A percentile compares a stretch with the other conserved stretches of the same genome.
phyloP scores from a whole-genome alignment of 176 grass and related monocot species.

The Cenchrus fungigraminus region DNA sequence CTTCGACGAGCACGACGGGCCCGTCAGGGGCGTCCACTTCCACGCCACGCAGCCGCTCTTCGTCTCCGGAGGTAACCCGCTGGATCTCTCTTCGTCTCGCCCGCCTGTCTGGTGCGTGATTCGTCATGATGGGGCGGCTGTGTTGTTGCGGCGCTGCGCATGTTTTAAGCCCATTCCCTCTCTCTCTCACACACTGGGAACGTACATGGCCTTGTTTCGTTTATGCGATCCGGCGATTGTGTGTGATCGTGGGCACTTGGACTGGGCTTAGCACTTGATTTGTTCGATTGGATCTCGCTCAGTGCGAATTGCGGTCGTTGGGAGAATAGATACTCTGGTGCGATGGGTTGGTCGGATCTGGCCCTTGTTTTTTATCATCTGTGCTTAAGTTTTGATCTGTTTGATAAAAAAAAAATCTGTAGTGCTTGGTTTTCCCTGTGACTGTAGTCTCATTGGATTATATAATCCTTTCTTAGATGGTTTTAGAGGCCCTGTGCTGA shows the following conservation, averaged over 20 bases:
- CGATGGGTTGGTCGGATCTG: slow-evolving; percentile 49
- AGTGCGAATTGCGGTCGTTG: not conserved
- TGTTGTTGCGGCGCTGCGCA: not conserved
- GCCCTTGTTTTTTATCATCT: slow-evolving; percentile 7
- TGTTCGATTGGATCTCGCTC: slow-evolving; percentile 16
- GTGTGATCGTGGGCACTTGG: not conserved
- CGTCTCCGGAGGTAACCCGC: slow-evolving; percentile 85
- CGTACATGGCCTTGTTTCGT: not conserved
- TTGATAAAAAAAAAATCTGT: not conserved
- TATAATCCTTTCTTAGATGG: not conserved
- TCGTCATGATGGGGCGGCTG: not conserved
- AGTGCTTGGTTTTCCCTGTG: not conserved
- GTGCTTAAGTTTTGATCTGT: not conserved
- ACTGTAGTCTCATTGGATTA: not conserved
- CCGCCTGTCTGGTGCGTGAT: not conserved
- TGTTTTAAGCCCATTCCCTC: not conserved
- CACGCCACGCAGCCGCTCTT: slow-evolving; percentile 97
- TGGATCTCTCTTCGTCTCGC: slow-evolving; percentile 13
- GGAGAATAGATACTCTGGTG: slow-evolving; percentile 2
- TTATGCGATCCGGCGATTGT: slow-evolving; percentile 6
- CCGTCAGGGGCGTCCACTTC: slow-evolving; percentile 95
- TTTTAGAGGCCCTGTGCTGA: too few relatives aligned
- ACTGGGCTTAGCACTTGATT: not conserved
- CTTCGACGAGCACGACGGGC: slow-evolving; percentile 99
- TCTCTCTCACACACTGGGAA: not conserved